Conservation (phyloP, 202 grass and related monocot genomes). For the Setaria italica region DNA sequence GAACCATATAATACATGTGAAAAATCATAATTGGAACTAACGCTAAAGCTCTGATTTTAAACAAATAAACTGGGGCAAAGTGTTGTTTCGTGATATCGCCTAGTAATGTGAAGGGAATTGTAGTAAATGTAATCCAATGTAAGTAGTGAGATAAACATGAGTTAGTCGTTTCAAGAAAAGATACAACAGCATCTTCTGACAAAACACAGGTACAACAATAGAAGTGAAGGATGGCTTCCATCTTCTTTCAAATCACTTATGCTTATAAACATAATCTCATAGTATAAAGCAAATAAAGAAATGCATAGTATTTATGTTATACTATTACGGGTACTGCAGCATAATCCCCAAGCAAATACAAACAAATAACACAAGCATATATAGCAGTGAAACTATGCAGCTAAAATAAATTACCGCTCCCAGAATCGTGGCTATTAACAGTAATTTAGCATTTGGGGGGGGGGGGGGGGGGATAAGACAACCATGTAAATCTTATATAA, state of each 20-base stretch:
- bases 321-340: not conserved
- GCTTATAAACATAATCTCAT: not conserved
- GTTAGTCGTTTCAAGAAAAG: conserved; percentile 4
- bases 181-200: conserved; percentile 15
- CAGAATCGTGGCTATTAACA: not conserved
- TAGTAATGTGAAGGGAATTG: not conserved
- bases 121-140: not conserved
- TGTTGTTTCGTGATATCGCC: not conserved
- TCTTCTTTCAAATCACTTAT: conserved; percentile 4
- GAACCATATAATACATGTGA: not conserved
- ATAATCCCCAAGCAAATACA: not conserved
- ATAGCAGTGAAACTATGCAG: not conserved
- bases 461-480: not conserved
- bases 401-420: conserved; percentile 3
- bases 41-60: not conserved
- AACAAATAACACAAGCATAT: not conserved
- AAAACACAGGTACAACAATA: conserved; percentile 15
- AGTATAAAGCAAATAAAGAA: conserved; percentile 8
- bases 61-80: not conserved
- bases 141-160: conserved; percentile 30
- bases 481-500: not conserved
- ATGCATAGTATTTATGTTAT: conserved; percentile 1
- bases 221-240: conserved; percentile 4
- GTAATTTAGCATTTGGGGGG: not conserved
- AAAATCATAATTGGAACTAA: conserved; percentile 40